Conservation (phyloP, 108 stramenopile species). For the Asterionellopsis glacialis region DNA sequence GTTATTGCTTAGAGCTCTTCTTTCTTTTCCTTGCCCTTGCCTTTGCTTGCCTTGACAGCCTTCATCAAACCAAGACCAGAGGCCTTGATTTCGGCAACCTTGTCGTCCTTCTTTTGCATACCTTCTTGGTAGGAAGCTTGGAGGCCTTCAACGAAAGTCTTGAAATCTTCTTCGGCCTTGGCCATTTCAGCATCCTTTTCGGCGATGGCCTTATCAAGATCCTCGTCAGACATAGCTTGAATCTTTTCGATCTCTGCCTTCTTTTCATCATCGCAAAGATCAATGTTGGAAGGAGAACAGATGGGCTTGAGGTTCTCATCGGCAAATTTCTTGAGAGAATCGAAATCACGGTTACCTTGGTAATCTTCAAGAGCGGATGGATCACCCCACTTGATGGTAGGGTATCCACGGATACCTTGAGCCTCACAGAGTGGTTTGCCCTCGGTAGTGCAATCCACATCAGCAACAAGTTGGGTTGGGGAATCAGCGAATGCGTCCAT, state of each 20-base stretch:
- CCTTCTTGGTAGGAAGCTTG: constrained; percentile 57
- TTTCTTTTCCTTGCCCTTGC: too few species aligned
- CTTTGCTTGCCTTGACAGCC: constrained; percentile 66
- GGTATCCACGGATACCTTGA: constrained; percentile 78
- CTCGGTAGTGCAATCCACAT: constrained; percentile 85
- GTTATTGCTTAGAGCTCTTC: too few species aligned
- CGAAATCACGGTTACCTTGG: constrained; percentile 67
- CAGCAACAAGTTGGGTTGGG: constrained; percentile 59
- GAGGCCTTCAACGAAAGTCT: constrained; percentile 52
- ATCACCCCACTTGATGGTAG: constrained; percentile 78
- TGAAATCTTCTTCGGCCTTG: constrained; percentile 56
- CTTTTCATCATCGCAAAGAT: constrained; percentile 67
- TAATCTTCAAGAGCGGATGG: constrained; percentile 64
- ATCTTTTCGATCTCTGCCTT: constrained; percentile 39
- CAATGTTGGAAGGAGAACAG: constrained; percentile 58
- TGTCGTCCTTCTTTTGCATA: constrained; percentile 64
- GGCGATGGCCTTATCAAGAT: constrained; percentile 37
- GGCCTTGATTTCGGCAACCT: constrained; percentile 68
- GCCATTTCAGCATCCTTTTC: constrained; percentile 61
- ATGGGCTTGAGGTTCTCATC: constrained; percentile 67
- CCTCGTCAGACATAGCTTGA: constrained; percentile 32
- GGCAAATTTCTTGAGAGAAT: constrained; percentile 65
- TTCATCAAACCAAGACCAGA: constrained; percentile 88
- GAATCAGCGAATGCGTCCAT: constrained; percentile 51
- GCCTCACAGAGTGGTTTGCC: constrained; percentile 62